Evolutionary conservation across 495 filamentous ascomycete genomes (phyloP).

Genomic region (Penicillium subrubescens): DNA sequence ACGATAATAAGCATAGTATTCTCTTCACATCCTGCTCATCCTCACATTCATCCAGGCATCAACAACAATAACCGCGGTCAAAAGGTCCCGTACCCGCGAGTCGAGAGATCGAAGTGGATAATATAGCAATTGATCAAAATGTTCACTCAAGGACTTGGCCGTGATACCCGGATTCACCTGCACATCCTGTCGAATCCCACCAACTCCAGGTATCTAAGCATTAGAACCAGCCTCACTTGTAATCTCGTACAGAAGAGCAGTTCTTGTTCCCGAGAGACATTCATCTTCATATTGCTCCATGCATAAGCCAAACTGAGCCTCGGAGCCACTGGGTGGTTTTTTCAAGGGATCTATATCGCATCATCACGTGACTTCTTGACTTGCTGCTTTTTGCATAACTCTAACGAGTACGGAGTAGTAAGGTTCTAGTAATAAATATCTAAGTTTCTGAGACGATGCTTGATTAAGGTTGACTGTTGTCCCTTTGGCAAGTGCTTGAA

Average conservation of each 20-base stretch:
- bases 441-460: no score
- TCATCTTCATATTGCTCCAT: not conserved
- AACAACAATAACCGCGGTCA: slow-evolving; percentile 39
- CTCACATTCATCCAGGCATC: slow-evolving; percentile 58
- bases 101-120: slow-evolving; percentile 23
- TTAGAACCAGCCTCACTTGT: not conserved
- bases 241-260: not conserved
- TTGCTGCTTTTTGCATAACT: not conserved
- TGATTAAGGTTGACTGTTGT: no score
- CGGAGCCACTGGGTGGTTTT: no score
- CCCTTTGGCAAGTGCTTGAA: no score
- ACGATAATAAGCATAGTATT: slow-evolving; percentile 39
- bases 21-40: slow-evolving; percentile 34
- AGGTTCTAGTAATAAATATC: not conserved
- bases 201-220: not conserved
- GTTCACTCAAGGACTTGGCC: slow-evolving; percentile 39
- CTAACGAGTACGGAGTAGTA: not conserved
- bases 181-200: no score
- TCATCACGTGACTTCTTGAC: not conserved
- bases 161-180: slow-evolving; percentile 29
- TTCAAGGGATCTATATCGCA: not conserved
- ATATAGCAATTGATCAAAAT: slow-evolving; percentile 52
- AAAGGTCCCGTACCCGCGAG: not conserved
- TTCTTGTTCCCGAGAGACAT: slow-evolving; percentile 25
- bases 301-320: no score